phyloP scores from a whole-genome alignment of 2,329 filamentous ascomycete genomes.

The Alternaria rosae region DNA sequence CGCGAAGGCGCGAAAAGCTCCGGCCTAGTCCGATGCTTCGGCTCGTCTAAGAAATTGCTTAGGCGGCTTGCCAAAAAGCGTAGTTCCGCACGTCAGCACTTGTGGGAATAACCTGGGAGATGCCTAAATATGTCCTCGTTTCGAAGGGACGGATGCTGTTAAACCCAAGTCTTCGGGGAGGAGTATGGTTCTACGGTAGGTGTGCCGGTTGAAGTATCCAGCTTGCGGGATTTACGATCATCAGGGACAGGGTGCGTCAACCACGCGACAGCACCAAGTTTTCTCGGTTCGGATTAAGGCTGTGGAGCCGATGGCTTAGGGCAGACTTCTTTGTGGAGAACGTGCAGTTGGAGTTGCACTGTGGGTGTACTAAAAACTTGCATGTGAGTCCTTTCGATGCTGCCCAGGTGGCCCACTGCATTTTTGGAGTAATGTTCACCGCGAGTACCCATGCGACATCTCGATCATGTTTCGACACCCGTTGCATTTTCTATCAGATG shows the following conservation, averaged over 20 bases:
- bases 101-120: neutral
- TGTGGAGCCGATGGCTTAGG: constrained; percentile 8
- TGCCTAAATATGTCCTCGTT: neutral
- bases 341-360: neutral
- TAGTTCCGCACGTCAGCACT: constrained; percentile 1
- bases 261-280: constrained; percentile 6
- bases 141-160: constrained; percentile 1
- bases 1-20: constrained; percentile 3
- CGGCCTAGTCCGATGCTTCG: constrained; percentile 10
- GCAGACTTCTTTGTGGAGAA: constrained; percentile 10
- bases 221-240: constrained; percentile 1
- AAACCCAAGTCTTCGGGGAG: neutral
- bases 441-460: neutral
- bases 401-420: neutral
- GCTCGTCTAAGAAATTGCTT: constrained; percentile 9
- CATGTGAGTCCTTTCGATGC: neutral
- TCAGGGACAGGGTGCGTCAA: constrained; percentile 4
- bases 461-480: neutral
- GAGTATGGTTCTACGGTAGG: neutral
- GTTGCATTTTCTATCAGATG: neutral
- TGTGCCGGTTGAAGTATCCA: neutral
- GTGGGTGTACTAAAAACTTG: neutral
- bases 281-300: neutral
- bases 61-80: constrained; percentile 15
- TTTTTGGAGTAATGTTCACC: neutral